A percentile compares a stretch with the other conserved stretches of the same genome.
phyloP scores from a whole-genome alignment of 2,329 filamentous ascomycete genomes.

The Fusarium papillatum region DNA sequence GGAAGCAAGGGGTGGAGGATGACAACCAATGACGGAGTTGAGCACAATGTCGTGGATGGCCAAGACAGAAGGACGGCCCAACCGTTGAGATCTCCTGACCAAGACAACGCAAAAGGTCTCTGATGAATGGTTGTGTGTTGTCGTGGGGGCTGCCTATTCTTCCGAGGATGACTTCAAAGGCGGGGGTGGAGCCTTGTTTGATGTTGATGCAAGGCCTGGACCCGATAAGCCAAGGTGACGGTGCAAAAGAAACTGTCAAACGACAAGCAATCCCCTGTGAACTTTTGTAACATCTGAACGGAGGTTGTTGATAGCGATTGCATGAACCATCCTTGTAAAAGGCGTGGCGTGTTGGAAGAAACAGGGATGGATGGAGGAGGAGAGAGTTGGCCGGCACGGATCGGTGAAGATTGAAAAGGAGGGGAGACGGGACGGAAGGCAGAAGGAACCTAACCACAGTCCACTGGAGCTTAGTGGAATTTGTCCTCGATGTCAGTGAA shows the following conservation, averaged over 20 bases:
- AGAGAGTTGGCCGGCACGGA: not conserved
- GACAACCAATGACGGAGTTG: constrained; percentile 19
- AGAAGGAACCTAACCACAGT: not conserved
- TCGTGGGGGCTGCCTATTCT: constrained; percentile 18
- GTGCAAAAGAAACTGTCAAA: constrained; percentile 8
- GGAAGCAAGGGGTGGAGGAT: constrained; percentile 10
- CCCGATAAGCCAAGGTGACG: constrained; percentile 30
- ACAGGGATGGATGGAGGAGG: constrained; percentile 8
- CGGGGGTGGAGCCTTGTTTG: constrained; percentile 1
- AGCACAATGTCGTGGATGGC: constrained; percentile 1
- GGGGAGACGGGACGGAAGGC: not conserved
- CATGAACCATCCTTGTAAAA: constrained; percentile 6
- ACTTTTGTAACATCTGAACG: constrained; percentile 29
- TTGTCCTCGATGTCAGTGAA: not conserved
- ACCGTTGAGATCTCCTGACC: constrained; percentile 18
- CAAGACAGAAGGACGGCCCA: not conserved
- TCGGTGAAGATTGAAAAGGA: not conserved
- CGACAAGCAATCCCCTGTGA: constrained; percentile 11
- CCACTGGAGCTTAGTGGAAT: not conserved
- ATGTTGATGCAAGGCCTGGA: constrained; percentile 2
- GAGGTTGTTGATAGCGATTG: constrained; percentile 30
- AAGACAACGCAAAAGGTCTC: constrained; percentile 15
- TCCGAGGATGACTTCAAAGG: not conserved
- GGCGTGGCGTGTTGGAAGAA: constrained; percentile 1
- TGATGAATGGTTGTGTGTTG: not conserved